phyloP scores from a whole-genome alignment of 768 basidiomycete genomes.

The Mycena galopus region DNA sequence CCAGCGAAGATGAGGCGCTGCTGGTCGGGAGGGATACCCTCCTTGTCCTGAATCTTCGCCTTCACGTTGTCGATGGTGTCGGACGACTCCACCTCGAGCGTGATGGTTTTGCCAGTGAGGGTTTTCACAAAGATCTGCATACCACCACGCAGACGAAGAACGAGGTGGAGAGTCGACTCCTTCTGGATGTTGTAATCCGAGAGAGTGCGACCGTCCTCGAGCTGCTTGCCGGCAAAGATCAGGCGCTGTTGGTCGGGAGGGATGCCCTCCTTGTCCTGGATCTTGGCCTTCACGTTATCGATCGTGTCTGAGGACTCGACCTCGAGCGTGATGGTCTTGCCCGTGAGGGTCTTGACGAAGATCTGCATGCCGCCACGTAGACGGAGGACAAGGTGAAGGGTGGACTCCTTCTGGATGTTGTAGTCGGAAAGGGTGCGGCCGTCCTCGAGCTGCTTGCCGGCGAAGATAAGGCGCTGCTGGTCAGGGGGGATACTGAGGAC shows the following conservation, averaged over 20 bases:
- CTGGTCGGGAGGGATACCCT: constrained; percentile 84
- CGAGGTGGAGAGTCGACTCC: constrained; percentile 80
- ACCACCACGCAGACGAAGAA: constrained; percentile 76
- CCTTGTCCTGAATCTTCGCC: constrained; percentile 85
- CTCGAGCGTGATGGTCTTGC: constrained; percentile 94
- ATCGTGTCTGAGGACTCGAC: constrained; percentile 95
- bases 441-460: background rate
- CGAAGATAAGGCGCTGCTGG: background rate
- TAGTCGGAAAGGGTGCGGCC: background rate
- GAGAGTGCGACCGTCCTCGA: constrained; percentile 94
- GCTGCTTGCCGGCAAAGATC: constrained; percentile 94
- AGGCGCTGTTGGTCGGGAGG: constrained; percentile 91
- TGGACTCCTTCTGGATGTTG: constrained; percentile 12
- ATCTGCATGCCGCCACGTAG: constrained; percentile 94
- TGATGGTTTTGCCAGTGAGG: constrained; percentile 82
- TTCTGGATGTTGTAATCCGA: constrained; percentile 88
- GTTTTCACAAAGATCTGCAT: constrained; percentile 84
- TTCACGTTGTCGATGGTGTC: constrained; percentile 86
- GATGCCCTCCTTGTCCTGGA: constrained; percentile 87
- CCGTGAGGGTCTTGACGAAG: constrained; percentile 89
- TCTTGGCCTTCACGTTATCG: constrained; percentile 89
- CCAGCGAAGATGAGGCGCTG: constrained; percentile 86
- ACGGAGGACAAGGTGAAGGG: constrained; percentile 73
- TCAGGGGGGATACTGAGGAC: background rate
- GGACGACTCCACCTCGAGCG: constrained; percentile 80